Evolutionary conservation across 2,329 filamentous ascomycete genomes (phyloP), one percentile per base, ranked within the genome.

Genomic region (Coleophoma cylindrospora): DNA sequence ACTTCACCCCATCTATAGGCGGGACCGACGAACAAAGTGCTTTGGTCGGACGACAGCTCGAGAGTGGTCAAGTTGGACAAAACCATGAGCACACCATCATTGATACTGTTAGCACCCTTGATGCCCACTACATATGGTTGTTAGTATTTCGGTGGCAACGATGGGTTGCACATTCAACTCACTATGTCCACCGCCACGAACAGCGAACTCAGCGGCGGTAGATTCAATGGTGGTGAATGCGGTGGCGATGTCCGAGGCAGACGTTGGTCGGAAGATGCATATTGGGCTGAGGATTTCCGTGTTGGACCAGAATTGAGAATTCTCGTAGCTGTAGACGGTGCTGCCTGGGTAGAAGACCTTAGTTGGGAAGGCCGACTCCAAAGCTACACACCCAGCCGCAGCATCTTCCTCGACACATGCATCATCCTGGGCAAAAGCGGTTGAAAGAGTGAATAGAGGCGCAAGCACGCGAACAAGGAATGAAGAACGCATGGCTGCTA

Each of bases 41-140:
- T 51, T 15, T 48, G 36, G 27, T 51, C 40, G 1, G 54, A 46
- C 10, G 59, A 56, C 13, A 50, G 45, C 3, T 69, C 50, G 27
- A 58, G 45, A 9, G 49, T 48, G 10, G 37, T 51, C 15, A 51
- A 19, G 17, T 51, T 48, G 3, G 45, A 41, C 37, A 47, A 27
- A 7, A 41, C 46, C 27, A 51, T 51, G 34, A 48, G 37, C 36
- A 51, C 37, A 14, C 49, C 49, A 17, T 41, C 13, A 14, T 40
- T 37, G 38, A 43, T 43, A 12, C 27, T 46, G 19, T 45, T 47
- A 3, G 48, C 43, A 7, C 40, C 41, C 27, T 11, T 27, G 3
- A 44, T 27, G 6, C 41, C 41, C 41, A 44, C 41, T 44, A 32
- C 8, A 10, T 10, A 44, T 19, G 19, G 12, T 38, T 27, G 27